These are phyloP conservation scores for Gracilariopsis chorda DNA, from an alignment of 23 red algal species.

Conservation along the genomic window DNA sequence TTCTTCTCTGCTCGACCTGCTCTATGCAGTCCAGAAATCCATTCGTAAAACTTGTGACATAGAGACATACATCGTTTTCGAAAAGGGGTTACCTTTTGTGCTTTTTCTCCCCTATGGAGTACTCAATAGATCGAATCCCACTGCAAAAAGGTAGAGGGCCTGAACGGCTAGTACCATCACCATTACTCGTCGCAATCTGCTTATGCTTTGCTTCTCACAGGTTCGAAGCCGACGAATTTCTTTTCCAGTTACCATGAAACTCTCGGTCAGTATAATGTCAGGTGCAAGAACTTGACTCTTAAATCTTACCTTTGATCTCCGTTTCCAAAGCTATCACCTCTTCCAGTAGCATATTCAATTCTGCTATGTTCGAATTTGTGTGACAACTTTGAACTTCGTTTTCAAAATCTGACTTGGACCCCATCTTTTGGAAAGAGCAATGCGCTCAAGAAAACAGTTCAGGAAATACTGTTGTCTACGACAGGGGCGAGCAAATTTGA, in stretches of 20 bases:
- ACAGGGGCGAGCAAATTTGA: too few relatives aligned
- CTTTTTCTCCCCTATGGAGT: too few relatives aligned
- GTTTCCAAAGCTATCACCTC: constrained; percentile 37
- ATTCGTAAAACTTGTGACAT: too few relatives aligned
- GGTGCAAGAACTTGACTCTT: too few relatives aligned
- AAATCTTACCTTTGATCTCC: constrained; percentile 29
- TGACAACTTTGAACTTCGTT: background rate
- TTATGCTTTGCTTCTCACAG: constrained; percentile 13
- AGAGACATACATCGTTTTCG: too few relatives aligned
- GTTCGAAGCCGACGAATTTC: constrained; percentile 32
- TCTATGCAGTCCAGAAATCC: too few relatives aligned
- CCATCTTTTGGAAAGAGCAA: too few relatives aligned
- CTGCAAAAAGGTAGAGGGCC: background rate
- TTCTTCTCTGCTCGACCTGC: too few relatives aligned
- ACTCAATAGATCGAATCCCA: background rate
- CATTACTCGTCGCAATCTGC: constrained; percentile 8
- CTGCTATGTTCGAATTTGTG: background rate
- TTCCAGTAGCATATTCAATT: constrained; percentile 1
- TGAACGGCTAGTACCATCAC: background rate
- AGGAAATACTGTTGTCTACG: too few relatives aligned
- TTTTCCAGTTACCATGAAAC: background rate
- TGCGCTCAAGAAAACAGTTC: too few relatives aligned
- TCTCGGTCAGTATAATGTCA: background rate
- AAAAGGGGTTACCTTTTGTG: too few relatives aligned
- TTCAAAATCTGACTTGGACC: too few relatives aligned